Percentiles rank a stretch among this genome's conserved stretches.
phyloP scores from a whole-genome alignment of 352 stramenopile species.

The Elongisporangium prolatum region DNA sequence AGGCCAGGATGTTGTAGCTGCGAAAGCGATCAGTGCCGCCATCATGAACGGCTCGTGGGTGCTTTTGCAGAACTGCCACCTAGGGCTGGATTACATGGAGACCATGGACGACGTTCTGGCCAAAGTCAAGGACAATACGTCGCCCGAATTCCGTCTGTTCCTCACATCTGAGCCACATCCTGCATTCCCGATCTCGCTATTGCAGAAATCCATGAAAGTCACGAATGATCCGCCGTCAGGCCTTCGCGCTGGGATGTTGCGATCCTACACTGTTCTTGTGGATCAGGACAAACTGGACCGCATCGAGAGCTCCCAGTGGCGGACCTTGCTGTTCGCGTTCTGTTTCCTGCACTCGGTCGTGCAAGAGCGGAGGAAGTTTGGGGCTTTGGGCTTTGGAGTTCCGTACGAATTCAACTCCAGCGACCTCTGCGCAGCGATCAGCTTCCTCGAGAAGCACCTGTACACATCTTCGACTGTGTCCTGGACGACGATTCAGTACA shows the following conservation, averaged over 20 bases:
- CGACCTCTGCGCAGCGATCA: constrained; percentile 59
- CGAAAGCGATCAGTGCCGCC: constrained; percentile 42
- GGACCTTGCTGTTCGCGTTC: constrained; percentile 57
- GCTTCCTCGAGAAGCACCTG: constrained; percentile 69
- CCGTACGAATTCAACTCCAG: constrained; percentile 80
- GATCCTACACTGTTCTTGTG: constrained; percentile 67
- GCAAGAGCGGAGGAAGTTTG: constrained; percentile 74
- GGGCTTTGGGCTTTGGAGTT: constrained; percentile 59
- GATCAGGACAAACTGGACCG: constrained; percentile 79
- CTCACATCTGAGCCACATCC: constrained; percentile 65
- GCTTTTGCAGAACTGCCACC: constrained; percentile 76
- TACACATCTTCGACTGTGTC: constrained; percentile 47
- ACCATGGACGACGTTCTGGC: constrained; percentile 44
- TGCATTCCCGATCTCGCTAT: constrained; percentile 56
- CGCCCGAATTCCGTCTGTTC: constrained; percentile 64
- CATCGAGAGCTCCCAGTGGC: constrained; percentile 59
- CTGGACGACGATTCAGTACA: constrained; percentile 78
- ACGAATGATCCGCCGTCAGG: constrained; percentile 75
- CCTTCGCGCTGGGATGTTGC: constrained; percentile 62
- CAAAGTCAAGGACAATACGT: constrained; percentile 29
- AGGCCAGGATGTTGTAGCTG: constrained; percentile 58
- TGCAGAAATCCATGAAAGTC: constrained; percentile 67
- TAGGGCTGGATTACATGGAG: constrained; percentile 67
- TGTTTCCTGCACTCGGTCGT: constrained; percentile 81
- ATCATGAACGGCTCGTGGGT: constrained; percentile 80